Evolutionary conservation across 805 yeast species (phyloP).

Genomic region (Kodamaea kakaduensis): DNA sequence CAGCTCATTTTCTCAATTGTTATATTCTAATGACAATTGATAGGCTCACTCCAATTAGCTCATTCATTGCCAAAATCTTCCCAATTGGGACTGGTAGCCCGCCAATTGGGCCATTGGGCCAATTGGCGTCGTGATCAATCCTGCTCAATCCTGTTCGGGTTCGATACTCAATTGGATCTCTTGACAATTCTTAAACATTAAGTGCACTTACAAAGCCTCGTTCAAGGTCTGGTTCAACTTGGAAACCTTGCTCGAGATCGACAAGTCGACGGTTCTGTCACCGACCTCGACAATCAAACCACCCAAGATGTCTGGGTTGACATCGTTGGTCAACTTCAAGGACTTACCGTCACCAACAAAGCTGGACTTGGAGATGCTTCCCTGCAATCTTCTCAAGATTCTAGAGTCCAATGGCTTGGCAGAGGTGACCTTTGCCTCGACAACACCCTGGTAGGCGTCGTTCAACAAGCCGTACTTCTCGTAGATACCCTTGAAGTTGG

Average conservation of each 20-base stretch:
- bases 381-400: conserved; percentile 70
- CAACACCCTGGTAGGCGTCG: conserved; percentile 87
- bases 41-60: too few relatives aligned
- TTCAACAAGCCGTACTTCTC: conserved; percentile 70
- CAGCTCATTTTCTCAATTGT: too few relatives aligned
- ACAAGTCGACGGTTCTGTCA: conserved; percentile 93
- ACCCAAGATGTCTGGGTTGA: conserved; percentile 89
- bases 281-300: conserved; percentile 95
- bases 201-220: conserved; percentile 65
- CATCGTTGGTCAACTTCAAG: conserved; percentile 75
- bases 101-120: too few relatives aligned
- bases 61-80: too few relatives aligned
- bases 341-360: conserved; percentile 85
- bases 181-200: too few relatives aligned
- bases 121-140: too few relatives aligned
- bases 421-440: conserved; percentile 90
- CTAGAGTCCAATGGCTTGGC: conserved; percentile 80
- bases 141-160: too few relatives aligned
- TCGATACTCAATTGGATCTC: too few relatives aligned
- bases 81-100: too few relatives aligned
- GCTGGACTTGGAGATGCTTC: conserved; percentile 71
- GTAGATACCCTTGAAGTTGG: conserved; percentile 59
- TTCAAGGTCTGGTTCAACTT: conserved; percentile 84
- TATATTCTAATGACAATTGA: too few relatives aligned
- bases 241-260: conserved; percentile 77